Evolutionary conservation across 148 eudicot genomes (phyloP), one percentile per base, ranked within the genome.

Genomic region (Heliosperma pusillum): DNA sequence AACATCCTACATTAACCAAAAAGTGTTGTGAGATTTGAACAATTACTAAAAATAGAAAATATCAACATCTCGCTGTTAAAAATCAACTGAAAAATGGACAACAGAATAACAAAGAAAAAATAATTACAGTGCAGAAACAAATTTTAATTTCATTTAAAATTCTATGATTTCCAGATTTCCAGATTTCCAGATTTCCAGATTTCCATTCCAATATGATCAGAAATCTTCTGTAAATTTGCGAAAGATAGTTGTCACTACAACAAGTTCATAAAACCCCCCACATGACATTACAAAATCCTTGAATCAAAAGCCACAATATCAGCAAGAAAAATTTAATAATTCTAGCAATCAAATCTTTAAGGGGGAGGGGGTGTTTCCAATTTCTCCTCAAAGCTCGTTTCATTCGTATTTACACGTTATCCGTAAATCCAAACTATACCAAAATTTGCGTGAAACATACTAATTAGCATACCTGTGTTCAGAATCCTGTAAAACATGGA

Each of bases 401-500:
- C 53, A 11, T 47, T 47, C 53, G 16, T 47, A 10, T 15, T 47
- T 47, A 10, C 53, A 47, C 3, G 16, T 47, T 47, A 15, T 47
- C 15, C 53, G 53, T 50, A 13, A 16, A 50, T 50, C 55, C 17
- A 50, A 50, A 12, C n/a, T n/a, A n/a, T n/a, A n/a, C n/a, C n/a
- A n/a, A n/a, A n/a, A n/a, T n/a, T 50, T 11, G 55, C 17, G 17
- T 11, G 10, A 50, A 30, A 30, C 33, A 36, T 6, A 57, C 50
- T 70, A 7, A 50, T 8, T 2, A 30, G 70, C 61, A 50, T 57
- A 44, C 25, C 22, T 8, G 62, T 26, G 12, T 70, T n/a, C 20
- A 33, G 59, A 42, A 42, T 76, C n/a, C 8, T 50, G 26, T 57
- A 47, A 24, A 25, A 77, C 66, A 90, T 92, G 95, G 95, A 92